phyloP scores from a whole-genome alignment of 306 rosid genomes.

The Alnus glutinosa region DNA sequence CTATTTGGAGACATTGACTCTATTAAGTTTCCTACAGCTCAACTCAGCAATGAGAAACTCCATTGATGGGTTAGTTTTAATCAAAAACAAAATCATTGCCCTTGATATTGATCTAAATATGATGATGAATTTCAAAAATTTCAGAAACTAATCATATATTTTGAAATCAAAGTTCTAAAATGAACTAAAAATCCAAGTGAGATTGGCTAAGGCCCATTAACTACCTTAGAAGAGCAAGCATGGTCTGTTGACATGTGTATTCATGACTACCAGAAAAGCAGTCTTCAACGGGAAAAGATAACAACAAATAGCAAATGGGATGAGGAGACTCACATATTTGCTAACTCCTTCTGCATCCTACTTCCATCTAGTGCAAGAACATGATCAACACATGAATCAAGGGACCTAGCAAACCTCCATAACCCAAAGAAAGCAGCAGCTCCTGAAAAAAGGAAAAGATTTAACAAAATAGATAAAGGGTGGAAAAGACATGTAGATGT shows the following conservation, averaged over 20 bases:
- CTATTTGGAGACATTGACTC: neutral
- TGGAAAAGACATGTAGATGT: slow-evolving; percentile 14
- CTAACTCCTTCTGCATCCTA: slow-evolving; percentile 73
- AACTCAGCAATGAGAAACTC: neutral
- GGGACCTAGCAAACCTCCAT: slow-evolving; percentile 46
- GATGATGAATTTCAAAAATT: neutral
- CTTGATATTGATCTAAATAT: neutral
- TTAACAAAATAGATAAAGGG: slow-evolving; percentile 17
- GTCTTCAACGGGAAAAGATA: slow-evolving; percentile 11
- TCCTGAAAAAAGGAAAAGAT: slow-evolving; percentile 49
- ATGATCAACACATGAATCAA: slow-evolving; percentile 46
- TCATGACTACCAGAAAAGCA: slow-evolving; percentile 11
- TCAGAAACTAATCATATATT: neutral
- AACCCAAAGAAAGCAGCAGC: slow-evolving; percentile 48
- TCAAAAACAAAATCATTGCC: neutral
- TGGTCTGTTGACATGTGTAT: slow-evolving; percentile 11
- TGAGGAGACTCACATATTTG: slow-evolving; percentile 59
- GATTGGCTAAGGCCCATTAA: neutral
- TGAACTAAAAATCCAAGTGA: neutral
- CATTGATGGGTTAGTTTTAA: neutral
- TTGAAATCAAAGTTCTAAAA: neutral
- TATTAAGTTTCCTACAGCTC: neutral
- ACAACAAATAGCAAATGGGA: slow-evolving; percentile 17
- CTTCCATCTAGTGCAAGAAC: slow-evolving; percentile 74
- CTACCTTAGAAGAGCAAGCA: neutral